Conservation (phyloP, 495 filamentous ascomycete genomes). For the Neurospora africana region DNA sequence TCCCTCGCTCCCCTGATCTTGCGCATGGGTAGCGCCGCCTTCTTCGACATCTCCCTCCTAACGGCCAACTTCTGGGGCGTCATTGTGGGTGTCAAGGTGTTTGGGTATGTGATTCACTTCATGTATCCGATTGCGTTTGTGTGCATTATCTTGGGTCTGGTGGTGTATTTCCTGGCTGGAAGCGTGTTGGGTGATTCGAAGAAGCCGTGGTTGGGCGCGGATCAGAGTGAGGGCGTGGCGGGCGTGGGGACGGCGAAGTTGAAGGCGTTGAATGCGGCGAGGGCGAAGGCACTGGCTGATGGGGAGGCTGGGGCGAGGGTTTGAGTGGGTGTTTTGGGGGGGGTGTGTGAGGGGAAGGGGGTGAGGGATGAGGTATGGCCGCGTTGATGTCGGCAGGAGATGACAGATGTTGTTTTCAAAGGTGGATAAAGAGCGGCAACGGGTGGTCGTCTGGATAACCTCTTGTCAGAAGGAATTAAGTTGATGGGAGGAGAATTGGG, state of each 20-base stretch:
- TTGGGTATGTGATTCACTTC: slow-evolving; percentile 70
- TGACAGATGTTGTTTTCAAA: neutral
- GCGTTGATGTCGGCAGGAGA: neutral
- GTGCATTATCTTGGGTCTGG: slow-evolving; percentile 70
- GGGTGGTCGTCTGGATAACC: neutral
- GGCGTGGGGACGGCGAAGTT: slow-evolving; percentile 83
- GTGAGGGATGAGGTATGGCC: neutral
- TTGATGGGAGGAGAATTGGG: neutral
- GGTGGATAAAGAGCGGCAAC: neutral
- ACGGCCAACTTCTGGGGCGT: slow-evolving; percentile 98
- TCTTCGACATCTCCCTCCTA: slow-evolving; percentile 91
- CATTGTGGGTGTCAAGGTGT: slow-evolving; percentile 77
- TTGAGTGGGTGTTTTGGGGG: neutral
- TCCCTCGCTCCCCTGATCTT: slow-evolving; percentile 74
- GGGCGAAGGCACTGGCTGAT: neutral
- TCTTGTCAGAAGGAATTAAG: neutral
- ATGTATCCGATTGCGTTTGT: slow-evolving; percentile 95
- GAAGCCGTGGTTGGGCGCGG: slow-evolving; percentile 88
- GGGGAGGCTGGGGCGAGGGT: neutral
- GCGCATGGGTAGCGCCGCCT: slow-evolving; percentile 79
- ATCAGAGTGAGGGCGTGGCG: slow-evolving; percentile 70
- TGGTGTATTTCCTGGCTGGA: slow-evolving; percentile 74
- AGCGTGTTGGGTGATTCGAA: slow-evolving; percentile 72
- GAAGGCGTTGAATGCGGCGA: slow-evolving; percentile 53
- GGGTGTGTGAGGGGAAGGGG: neutral